Percentiles rank a stretch among this genome's conserved stretches.
These are phyloP conservation scores for Colletotrichum sp. DNA, from an alignment of 2,329 filamentous ascomycete genomes.

Conservation along the genomic window DNA sequence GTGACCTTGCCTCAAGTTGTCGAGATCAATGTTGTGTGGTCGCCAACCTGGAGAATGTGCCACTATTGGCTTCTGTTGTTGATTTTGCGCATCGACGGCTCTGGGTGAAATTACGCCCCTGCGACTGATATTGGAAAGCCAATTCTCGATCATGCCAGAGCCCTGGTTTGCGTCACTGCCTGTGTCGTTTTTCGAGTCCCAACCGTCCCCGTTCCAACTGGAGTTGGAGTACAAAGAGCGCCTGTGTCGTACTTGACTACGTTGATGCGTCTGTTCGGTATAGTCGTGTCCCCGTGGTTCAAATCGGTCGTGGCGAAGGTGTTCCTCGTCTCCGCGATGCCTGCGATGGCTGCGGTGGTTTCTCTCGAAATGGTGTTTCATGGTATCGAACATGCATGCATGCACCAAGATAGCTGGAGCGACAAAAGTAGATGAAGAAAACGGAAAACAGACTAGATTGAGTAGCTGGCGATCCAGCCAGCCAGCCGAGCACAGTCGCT, in stretches of 20 bases:
- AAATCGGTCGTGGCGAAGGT: background rate
- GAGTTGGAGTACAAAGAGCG: background rate
- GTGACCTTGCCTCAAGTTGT: background rate
- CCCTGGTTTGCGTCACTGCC: background rate
- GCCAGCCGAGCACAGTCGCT: background rate
- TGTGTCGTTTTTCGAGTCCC: background rate
- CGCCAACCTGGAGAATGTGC: background rate
- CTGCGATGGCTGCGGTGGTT: background rate
- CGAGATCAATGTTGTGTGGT: background rate
- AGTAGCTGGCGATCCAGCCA: background rate
- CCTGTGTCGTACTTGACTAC: background rate
- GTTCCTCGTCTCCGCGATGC: background rate
- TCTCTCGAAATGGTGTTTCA: background rate
- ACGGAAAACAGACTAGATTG: background rate
- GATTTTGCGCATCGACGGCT: background rate
- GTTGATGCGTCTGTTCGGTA: background rate
- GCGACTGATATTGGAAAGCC: conserved; percentile 5
- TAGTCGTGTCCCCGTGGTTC: background rate
- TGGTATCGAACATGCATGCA: background rate
- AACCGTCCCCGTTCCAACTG: background rate
- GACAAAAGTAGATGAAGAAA: background rate
- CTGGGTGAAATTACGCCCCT: background rate
- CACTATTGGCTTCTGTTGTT: background rate
- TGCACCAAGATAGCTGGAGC: background rate
- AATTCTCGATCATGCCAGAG: background rate